phyloP scores from a whole-genome alignment of 352 stramenopile genomes.

The Globisporangium solare region DNA sequence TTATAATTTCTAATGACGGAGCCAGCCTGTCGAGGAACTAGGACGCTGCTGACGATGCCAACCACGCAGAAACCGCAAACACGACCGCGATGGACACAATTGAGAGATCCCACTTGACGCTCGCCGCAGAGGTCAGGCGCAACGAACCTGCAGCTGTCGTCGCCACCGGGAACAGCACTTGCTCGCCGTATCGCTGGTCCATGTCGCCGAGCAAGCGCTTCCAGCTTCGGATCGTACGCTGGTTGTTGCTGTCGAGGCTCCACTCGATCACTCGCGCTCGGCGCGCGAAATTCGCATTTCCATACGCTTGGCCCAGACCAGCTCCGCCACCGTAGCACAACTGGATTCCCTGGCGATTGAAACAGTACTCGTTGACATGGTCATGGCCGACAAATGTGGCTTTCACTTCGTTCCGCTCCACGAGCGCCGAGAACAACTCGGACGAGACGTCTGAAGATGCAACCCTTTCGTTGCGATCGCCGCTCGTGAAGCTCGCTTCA shows the following conservation, averaged over 20 bases:
- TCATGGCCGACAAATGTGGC: slow-evolving; percentile 52
- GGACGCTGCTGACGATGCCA: too few relatives aligned
- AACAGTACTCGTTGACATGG: slow-evolving; percentile 56
- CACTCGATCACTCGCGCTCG: slow-evolving; percentile 40
- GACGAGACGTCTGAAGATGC: slow-evolving; percentile 25
- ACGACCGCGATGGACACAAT: too few relatives aligned
- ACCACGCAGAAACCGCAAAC: too few relatives aligned
- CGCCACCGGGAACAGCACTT: slow-evolving; percentile 73
- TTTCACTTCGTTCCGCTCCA: slow-evolving; percentile 46
- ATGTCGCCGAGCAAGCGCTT: slow-evolving; percentile 27
- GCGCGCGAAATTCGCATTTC: slow-evolving; percentile 20
- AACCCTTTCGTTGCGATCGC: slow-evolving; percentile 30
- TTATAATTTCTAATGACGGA: too few relatives aligned
- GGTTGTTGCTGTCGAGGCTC: slow-evolving; percentile 28
- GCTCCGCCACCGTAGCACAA: slow-evolving; percentile 51
- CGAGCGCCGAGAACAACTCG: slow-evolving; percentile 33
- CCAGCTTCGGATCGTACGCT: slow-evolving; percentile 36
- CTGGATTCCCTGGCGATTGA: slow-evolving; percentile 33
- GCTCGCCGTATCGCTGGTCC: slow-evolving; percentile 55
- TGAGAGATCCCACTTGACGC: too few relatives aligned
- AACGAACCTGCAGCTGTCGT: too few relatives aligned
- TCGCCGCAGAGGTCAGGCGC: too few relatives aligned
- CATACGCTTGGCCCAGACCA: slow-evolving; percentile 29
- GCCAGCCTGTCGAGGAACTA: too few relatives aligned
- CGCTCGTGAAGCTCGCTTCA: slow-evolving; percentile 9